phyloP scores from a whole-genome alignment of 495 filamentous ascomycete genomes.

The Talaromyces thailandensis region DNA sequence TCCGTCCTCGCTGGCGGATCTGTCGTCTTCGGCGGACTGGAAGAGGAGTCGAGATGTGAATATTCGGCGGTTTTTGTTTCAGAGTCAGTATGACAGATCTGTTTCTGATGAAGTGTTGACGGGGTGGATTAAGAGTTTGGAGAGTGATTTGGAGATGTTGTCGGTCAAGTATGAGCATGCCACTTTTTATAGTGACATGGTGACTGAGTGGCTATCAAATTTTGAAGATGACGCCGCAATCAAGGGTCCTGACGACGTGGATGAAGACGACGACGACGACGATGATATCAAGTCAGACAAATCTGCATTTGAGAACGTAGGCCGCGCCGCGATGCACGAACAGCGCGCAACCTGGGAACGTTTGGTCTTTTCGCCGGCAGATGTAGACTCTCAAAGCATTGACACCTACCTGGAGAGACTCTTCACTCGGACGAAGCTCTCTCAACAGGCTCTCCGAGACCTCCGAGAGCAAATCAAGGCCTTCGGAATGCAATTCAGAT shows the following conservation, averaged over 20 bases:
- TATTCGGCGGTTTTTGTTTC: conserved; percentile 44
- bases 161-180: conserved; percentile 52
- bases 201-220: conserved; percentile 52
- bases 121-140: conserved; percentile 39
- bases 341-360: conserved; percentile 46
- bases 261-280: neutral
- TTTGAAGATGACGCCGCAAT: conserved; percentile 7
- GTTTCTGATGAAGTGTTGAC: conserved; percentile 35
- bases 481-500: conserved; percentile 32
- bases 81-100: conserved; percentile 48
- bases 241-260: conserved; percentile 12
- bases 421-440: conserved; percentile 33
- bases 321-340: conserved; percentile 40
- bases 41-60: conserved; percentile 23
- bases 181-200: conserved; percentile 49
- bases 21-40: neutral
- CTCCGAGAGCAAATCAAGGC: conserved; percentile 32
- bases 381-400: conserved; percentile 37
- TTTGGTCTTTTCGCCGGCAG: conserved; percentile 41
- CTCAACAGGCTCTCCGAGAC: conserved; percentile 31
- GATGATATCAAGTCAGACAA: conserved; percentile 8
- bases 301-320: conserved; percentile 25
- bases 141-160: conserved; percentile 40
- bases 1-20: neutral
- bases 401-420: conserved; percentile 41